Percentiles rank a stretch among this genome's conserved stretches.
Evolutionary conservation across 352 stramenopile genomes (phyloP).

Genomic region (Hyaloperonospora arabidopsidis): DNA sequence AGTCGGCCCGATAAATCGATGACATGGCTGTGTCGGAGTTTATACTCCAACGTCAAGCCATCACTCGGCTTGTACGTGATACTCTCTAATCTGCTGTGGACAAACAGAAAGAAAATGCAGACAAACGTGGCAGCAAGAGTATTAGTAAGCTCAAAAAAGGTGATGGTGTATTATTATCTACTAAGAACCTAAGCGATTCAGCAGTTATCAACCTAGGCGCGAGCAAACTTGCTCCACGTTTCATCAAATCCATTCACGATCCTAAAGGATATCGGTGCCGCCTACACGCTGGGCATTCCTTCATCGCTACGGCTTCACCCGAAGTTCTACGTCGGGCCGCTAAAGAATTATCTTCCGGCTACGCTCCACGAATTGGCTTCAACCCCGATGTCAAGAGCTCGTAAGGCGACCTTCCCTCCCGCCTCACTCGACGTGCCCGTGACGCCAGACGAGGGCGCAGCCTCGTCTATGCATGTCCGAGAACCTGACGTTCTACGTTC

Average conservation of each 20-base stretch:
- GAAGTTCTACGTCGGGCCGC: background rate
- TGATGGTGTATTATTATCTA: background rate
- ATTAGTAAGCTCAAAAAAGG: background rate
- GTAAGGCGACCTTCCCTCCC: too few species aligned
- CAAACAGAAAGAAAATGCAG: slow-evolving; percentile 1
- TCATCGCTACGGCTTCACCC: background rate
- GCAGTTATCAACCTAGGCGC: background rate
- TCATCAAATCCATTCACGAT: slow-evolving; percentile 1
- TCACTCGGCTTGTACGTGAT: background rate
- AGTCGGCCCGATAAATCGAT: background rate
- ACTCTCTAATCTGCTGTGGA: background rate
- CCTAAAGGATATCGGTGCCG: background rate
- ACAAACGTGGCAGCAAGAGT: slow-evolving; percentile 2
- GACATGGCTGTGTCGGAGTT: background rate
- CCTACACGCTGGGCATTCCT: slow-evolving; percentile 3
- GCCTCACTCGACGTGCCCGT: too few species aligned
- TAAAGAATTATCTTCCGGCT: background rate
- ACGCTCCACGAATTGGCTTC: background rate
- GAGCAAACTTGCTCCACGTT: background rate
- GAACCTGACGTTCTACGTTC: too few species aligned
- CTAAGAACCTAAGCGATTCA: background rate
- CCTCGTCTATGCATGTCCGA: too few species aligned
- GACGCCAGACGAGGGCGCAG: too few species aligned
- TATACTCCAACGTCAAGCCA: background rate
- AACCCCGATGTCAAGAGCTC: too few species aligned